Conservation (phyloP, 495 filamentous ascomycete species). For the Xylaria curta region DNA sequence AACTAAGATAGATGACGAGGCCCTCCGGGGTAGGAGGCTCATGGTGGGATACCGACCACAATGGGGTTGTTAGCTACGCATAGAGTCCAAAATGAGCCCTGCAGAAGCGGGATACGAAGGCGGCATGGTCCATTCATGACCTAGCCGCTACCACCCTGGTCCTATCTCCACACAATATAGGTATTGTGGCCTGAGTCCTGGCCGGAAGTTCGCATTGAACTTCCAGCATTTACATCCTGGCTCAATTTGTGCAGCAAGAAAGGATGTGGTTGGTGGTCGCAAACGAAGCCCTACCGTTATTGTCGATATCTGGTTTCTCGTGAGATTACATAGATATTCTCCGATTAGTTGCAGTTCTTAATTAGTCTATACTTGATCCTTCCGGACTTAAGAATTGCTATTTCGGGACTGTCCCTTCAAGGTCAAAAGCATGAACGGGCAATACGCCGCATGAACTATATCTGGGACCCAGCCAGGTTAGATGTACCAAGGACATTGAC, state of each 20-base stretch:
- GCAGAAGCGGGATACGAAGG: conserved; percentile 16
- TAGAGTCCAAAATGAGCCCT: background rate
- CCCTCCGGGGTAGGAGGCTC: conserved; percentile 16
- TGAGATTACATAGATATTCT: background rate
- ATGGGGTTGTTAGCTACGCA: conserved; percentile 9
- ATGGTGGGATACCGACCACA: conserved; percentile 9
- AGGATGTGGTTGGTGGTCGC: conserved; percentile 9
- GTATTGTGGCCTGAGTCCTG: background rate
- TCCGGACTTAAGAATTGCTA: conserved; percentile 15
- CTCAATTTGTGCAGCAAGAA: background rate
- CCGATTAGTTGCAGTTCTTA: conserved; percentile 2
- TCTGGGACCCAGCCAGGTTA: background rate
- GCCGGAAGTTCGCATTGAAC: conserved; percentile 21
- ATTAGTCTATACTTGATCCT: background rate
- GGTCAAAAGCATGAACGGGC: background rate
- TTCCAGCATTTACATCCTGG: background rate
- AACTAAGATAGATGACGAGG: conserved; percentile 17
- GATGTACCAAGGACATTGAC: background rate
- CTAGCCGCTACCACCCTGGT: conserved; percentile 2
- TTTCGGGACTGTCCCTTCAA: conserved; percentile 1
- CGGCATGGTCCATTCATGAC: conserved; percentile 1
- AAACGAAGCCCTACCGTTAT: conserved; percentile 10
- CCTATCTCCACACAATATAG: conserved; percentile 5
- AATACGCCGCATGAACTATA: background rate
- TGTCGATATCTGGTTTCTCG: conserved; percentile 15